A percentile compares a stretch with the other conserved stretches of the same genome.
Evolutionary conservation across 2,329 filamentous ascomycete species (phyloP).

Genomic region (Tolypocladium capitatum): DNA sequence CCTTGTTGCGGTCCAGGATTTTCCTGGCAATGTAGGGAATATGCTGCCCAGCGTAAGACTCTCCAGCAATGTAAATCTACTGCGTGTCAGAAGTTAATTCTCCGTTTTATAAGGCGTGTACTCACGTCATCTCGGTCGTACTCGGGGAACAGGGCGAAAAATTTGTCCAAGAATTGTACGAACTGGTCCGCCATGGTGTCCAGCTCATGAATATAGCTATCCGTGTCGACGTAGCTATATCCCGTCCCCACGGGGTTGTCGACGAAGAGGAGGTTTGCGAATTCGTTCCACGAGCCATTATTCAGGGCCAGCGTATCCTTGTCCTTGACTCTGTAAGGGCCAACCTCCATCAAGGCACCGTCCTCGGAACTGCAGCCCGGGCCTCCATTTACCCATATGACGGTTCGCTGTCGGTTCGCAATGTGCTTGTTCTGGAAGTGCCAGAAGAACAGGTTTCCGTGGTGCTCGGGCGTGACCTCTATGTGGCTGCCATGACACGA

Average conservation of each 20-base stretch:
- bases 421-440: conserved; percentile 94
- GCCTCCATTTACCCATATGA: conserved; percentile 95
- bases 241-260: conserved; percentile 95
- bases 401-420: conserved; percentile 75
- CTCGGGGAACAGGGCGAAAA: conserved; percentile 80
- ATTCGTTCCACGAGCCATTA: conserved; percentile 97
- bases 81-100: conserved; percentile 7
- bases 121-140: conserved; percentile 85
- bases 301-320: conserved; percentile 62
- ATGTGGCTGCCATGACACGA: conserved; percentile 54
- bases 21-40: conserved; percentile 94
- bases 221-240: conserved; percentile 86
- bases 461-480: conserved; percentile 70
- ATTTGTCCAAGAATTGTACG: conserved; percentile 78
- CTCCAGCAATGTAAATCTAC: conserved; percentile 85
- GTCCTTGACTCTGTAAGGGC: conserved; percentile 76
- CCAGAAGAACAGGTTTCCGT: conserved; percentile 98
- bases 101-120: conserved; percentile 7
- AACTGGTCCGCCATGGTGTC: conserved; percentile 85
- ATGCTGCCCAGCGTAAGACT: conserved; percentile 93
- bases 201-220: conserved; percentile 76
- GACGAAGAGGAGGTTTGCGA: conserved; percentile 91
- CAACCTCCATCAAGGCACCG: conserved; percentile 89
- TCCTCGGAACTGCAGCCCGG: conserved; percentile 97
- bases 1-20: conserved; percentile 79